Percentiles rank a stretch among this genome's conserved stretches.
These are phyloP conservation scores for Takashimella koratensis DNA, from an alignment of 1,284 basidiomycete species.

Conservation along the genomic window DNA sequence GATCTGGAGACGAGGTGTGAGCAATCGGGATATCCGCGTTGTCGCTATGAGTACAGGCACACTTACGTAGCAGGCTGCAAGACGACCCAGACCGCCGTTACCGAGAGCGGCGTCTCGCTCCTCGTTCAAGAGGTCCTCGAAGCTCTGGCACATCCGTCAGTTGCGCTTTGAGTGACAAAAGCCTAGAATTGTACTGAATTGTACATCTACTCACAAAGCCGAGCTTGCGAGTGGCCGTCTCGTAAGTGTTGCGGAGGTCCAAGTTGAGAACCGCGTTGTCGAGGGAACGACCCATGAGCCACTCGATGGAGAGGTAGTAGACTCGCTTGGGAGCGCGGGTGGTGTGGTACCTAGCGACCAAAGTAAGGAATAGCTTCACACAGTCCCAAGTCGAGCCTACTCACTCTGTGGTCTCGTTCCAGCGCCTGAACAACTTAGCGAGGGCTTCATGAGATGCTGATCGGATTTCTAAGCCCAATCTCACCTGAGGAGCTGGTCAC, in stretches of 20 bases:
- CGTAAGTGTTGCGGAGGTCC: slow-evolving; percentile 70
- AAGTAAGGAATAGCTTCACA: not conserved
- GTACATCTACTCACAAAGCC: slow-evolving; percentile 52
- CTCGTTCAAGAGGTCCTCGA: slow-evolving; percentile 78
- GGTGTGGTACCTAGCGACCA: slow-evolving; percentile 41
- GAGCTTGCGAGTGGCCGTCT: slow-evolving; percentile 63
- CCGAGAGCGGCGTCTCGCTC: slow-evolving; percentile 88
- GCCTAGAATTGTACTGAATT: not conserved
- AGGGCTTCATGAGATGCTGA: too few species aligned
- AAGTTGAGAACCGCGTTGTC: slow-evolving; percentile 88
- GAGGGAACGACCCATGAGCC: slow-evolving; percentile 70
- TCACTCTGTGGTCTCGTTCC: slow-evolving; percentile 48
- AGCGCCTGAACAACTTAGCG: too few species aligned
- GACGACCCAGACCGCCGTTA: slow-evolving; percentile 76
- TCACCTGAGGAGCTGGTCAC: slow-evolving; percentile 69
- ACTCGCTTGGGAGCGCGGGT: slow-evolving; percentile 53
- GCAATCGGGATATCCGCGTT: slow-evolving; percentile 14
- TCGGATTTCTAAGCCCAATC: too few species aligned
- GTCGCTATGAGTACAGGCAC: too few species aligned
- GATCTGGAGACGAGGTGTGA: slow-evolving; percentile 25
- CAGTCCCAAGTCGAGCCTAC: slow-evolving; percentile 6
- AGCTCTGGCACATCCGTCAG: slow-evolving; percentile 52
- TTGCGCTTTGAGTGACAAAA: too few species aligned
- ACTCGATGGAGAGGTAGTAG: slow-evolving; percentile 82
- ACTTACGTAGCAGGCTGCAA: slow-evolving; percentile 83